phyloP scores from a whole-genome alignment of 192 early-diverging fungal genomes.

The Ambispora gerdemannii region DNA sequence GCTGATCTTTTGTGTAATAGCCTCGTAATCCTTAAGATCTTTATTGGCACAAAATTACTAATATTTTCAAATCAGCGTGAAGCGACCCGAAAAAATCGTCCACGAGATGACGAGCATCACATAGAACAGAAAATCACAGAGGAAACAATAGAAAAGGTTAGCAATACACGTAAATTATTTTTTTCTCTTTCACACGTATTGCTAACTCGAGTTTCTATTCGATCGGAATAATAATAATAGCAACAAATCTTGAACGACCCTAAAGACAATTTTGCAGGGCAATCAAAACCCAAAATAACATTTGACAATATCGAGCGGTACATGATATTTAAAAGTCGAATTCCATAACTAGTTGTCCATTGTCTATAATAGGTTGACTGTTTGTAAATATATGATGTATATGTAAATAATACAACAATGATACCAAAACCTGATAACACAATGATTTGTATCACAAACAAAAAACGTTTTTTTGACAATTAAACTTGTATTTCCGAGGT shows the following conservation, averaged over 20 bases:
- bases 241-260: slow-evolving; percentile 32
- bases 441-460: too few relatives aligned
- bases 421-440: too few relatives aligned
- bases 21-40: slow-evolving; percentile 57
- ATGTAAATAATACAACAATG: too few relatives aligned
- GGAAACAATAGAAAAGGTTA: slow-evolving; percentile 43
- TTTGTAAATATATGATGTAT: too few relatives aligned
- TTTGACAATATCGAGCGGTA: slow-evolving; percentile 90
- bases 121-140: slow-evolving; percentile 37
- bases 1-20: neutral
- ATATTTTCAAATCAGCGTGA: slow-evolving; percentile 66
- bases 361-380: too few relatives aligned
- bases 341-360: too few relatives aligned
- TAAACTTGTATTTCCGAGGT: too few relatives aligned
- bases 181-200: slow-evolving; percentile 32
- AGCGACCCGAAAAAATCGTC: slow-evolving; percentile 55
- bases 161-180: neutral
- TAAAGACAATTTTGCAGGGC: slow-evolving; percentile 41
- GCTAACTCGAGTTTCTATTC: slow-evolving; percentile 35
- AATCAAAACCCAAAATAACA: slow-evolving; percentile 53
- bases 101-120: slow-evolving; percentile 42
- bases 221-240: slow-evolving; percentile 32
- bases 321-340: slow-evolving; percentile 85
- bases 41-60: slow-evolving; percentile 74
- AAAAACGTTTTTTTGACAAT: too few relatives aligned